Conservation (phyloP, 2,329 filamentous ascomycete species). For the Clarireedia hainanense region DNA sequence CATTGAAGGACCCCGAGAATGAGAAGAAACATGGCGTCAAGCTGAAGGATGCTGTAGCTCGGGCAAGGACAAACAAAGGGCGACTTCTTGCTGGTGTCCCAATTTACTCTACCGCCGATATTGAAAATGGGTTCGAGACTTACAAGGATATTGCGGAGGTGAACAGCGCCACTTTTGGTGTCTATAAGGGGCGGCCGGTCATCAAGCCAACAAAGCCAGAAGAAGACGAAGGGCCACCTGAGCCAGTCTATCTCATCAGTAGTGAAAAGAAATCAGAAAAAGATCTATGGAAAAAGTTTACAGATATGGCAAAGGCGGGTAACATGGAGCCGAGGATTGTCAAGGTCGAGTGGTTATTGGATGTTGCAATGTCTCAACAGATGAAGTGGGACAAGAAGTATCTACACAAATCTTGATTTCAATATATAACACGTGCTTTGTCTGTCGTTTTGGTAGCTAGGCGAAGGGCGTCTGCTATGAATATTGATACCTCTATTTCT, state of each 20-base stretch:
- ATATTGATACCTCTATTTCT: background rate
- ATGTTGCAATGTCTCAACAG: constrained; percentile 82
- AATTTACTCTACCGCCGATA: constrained; percentile 76
- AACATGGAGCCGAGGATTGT: constrained; percentile 78
- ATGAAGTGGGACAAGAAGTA: constrained; percentile 61
- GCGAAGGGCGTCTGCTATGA: too few relatives aligned
- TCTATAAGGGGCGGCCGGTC: constrained; percentile 54
- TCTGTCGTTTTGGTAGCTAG: background rate
- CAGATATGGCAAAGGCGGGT: constrained; percentile 67
- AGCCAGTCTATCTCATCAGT: constrained; percentile 78
- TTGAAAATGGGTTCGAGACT: constrained; percentile 74
- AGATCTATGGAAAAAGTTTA: constrained; percentile 72
- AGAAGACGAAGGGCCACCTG: constrained; percentile 51
- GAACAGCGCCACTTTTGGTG: constrained; percentile 76
- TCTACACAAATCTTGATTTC: constrained; percentile 26
- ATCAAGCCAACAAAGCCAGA: constrained; percentile 55
- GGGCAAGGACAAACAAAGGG: constrained; percentile 69
- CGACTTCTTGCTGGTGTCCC: constrained; percentile 67
- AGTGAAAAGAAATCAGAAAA: constrained; percentile 59
- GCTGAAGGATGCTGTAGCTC: constrained; percentile 57
- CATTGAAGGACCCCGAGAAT: constrained; percentile 61
- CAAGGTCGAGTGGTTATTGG: constrained; percentile 79
- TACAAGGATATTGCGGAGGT: constrained; percentile 80
- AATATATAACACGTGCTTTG: background rate
- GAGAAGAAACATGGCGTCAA: constrained; percentile 66